Base-by-base conservation (phyloP, 371 early-diverging fungal species). In the Nematocida sp. region DNA sequence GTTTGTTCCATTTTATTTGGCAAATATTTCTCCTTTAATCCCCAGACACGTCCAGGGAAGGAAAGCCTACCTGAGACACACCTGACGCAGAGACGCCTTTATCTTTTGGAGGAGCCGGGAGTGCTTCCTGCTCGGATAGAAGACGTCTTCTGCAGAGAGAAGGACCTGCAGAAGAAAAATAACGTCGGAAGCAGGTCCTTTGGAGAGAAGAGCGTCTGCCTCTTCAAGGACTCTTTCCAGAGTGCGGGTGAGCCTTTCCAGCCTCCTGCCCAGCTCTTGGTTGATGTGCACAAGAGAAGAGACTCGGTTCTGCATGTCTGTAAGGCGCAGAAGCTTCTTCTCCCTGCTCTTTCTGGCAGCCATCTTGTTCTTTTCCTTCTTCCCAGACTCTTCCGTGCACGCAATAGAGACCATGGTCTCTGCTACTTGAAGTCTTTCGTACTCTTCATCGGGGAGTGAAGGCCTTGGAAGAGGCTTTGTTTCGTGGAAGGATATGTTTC, bases 321-420 rank as follows among this genome's bases (percentile, higher is more conserved):
- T 74, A 38, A 78, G 77, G 51, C 66, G 55, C 41, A 45, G 56
- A 23, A 64, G 41, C 51, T 67, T 81, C 66, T 83, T 83, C 41
- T 81, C 83, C 41, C 83, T 53, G 66, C 78, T 70, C 52, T 70
- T 81, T 52, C 78, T 79, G 15, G 83, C 83, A 29, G 83, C 83
- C 36, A 81, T 32, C 43, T 80, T 43, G 76, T 83, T 83, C 53
- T 76, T 80, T 51, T 83, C 81, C 60, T 80, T 80, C 56, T 78
- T 78, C 62, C 31, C 41, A 27, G 43, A 31, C 7, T 21, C 46
- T 49, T 58, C 57, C 7, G 21, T 48, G 7, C 21, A 32, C 38
- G 27, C 36, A 17, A 70, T 57, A 45, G 50, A 49, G 19, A 60
- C 23, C 4, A 70, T 70, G 8, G 74, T 37, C 21, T 60, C 13